Evolutionary conservation across 2,329 filamentous ascomycete species (phyloP).

Genomic region (Ophiostoma sp.): DNA sequence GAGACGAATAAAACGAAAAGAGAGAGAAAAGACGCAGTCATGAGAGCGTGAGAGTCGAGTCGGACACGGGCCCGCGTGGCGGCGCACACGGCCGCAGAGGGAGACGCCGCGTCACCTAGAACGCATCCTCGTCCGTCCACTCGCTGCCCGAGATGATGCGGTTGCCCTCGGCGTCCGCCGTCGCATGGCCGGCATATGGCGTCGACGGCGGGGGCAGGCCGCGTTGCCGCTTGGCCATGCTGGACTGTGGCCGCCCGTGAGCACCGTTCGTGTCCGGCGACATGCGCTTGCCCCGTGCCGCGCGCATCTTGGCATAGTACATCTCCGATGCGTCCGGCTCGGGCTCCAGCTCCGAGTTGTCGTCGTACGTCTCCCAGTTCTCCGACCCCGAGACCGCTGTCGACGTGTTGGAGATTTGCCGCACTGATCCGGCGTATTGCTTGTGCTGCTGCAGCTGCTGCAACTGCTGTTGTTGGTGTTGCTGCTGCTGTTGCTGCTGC

Average conservation of each 20-base stretch:
- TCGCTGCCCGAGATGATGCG: conserved; percentile 60
- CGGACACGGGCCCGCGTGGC: background rate
- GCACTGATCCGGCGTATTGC: conserved; percentile 35
- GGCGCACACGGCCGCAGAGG: background rate
- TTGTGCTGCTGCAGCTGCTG: background rate
- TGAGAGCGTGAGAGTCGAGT: background rate
- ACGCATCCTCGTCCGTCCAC: conserved; percentile 62
- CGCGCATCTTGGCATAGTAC: conserved; percentile 74
- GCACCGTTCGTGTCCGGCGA: conserved; percentile 40
- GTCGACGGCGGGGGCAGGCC: conserved; percentile 48
- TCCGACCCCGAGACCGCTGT: conserved; percentile 76
- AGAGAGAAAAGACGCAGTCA: background rate
- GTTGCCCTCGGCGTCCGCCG: conserved; percentile 55
- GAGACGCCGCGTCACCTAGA: conserved; percentile 33
- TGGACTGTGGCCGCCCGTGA: conserved; percentile 18
- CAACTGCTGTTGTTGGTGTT: conserved; percentile 13
- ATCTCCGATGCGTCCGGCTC: conserved; percentile 70
- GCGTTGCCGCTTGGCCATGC: conserved; percentile 49
- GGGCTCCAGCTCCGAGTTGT: conserved; percentile 69
- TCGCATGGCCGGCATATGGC: conserved; percentile 43
- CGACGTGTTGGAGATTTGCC: conserved; percentile 73
- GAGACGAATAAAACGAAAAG: background rate
- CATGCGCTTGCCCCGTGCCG: conserved; percentile 61
- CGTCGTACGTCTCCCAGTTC: conserved; percentile 97
- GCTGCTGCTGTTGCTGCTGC: conserved; percentile 22